Base-by-base conservation (phyloP, 495 filamentous ascomycete genomes). In the Tuber brumale region DNA sequence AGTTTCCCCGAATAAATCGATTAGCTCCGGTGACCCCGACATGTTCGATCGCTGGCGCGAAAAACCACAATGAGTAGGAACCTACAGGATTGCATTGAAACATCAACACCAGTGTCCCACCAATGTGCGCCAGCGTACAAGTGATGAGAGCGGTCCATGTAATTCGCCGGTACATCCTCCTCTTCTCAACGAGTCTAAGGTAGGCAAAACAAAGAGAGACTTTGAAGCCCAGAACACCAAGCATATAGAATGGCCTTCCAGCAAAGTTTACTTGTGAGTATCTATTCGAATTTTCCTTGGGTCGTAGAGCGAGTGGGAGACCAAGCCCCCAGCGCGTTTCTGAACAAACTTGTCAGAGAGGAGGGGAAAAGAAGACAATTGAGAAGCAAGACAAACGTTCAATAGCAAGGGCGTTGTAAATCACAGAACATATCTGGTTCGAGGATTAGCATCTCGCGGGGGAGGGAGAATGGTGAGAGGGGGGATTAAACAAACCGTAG, bases 161-260 rank as follows among this genome's bases (percentile, higher is more conserved):
- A 3, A 88, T 46, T 39, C 80, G 76, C 31, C 85, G 83, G 73
- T 89, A 90, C n/a, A 77, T 51, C 18, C 70, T 78, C 70, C 72
- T 76, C 69, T 88, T 88, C 37, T 83, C 83, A 43, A 89, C 82
- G 35, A 90, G 84, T 5, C 88, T 86, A 14, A 89, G 84, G 75
- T 89, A 90, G 48, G 86, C 87, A 71, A 89, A 84, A 51, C 89
- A 86, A n/a, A 89, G 84, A 1, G 88, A 87, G 14, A 89, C 86
- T 80, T 90, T 90, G 85, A 90, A 89, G 42, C 87, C 87, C 48
- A 85, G 86, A 78, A 89, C 88, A 42, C 88, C 88, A 31, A 89
- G 70, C 78, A 88, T 87, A 77, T 90, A 90, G 70, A 90, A 88
- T 2, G 88, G 88, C 10, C 88, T 86, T 39, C 87, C 88, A 37